Evolutionary conservation across 179 eudicot species (phyloP), one percentile per base, ranked within the genome.

Genomic region (Gypsophila paniculata): DNA sequence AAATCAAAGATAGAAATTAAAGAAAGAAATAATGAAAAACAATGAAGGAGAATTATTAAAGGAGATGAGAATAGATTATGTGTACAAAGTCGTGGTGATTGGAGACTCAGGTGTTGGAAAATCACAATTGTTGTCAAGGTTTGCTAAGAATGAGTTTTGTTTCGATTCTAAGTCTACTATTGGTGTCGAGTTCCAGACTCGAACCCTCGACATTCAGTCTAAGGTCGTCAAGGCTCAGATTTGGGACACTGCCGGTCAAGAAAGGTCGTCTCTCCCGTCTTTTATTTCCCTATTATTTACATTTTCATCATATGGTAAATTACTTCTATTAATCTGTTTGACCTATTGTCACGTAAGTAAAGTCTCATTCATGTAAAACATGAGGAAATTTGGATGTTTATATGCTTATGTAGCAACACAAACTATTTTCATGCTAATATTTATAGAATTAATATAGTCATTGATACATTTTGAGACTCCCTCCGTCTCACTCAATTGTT

Each of bases 241-340:
- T 91, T 91, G 96, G 96, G 97, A 91, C 78, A 90, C 96, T 36
- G 96, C 96, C 73, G 93, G 97, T 75, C 96, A 90, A 78, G 93
- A 91, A 80, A 89, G 93, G 92, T 89, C 8, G 2, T 11, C 32
- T 21, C 22, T 38, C 54, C 3, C 46, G 46, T 48, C 17, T 70
- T 65, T 63, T 2, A 2, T 36, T 36, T 36, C 3, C 3, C 3
- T 36, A 2, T 36, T 36, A 3, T 36, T 7, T 36, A 36, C 5
- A 36, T 7, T 7, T 36, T 36, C 42, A 7, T 36, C n/a, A n/a
- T n/a, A n/a, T n/a, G n/a, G n/a, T n/a, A n/a, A n/a, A n/a, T n/a
- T n/a, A n/a, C n/a, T n/a, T n/a, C n/a, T n/a, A n/a, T n/a, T n/a
- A n/a, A n/a, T n/a, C n/a, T n/a, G n/a, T n/a, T n/a, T n/a, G n/a